phyloP scores from a whole-genome alignment of 2,329 filamentous ascomycete genomes.

The Sarocladiaceae sp. region DNA sequence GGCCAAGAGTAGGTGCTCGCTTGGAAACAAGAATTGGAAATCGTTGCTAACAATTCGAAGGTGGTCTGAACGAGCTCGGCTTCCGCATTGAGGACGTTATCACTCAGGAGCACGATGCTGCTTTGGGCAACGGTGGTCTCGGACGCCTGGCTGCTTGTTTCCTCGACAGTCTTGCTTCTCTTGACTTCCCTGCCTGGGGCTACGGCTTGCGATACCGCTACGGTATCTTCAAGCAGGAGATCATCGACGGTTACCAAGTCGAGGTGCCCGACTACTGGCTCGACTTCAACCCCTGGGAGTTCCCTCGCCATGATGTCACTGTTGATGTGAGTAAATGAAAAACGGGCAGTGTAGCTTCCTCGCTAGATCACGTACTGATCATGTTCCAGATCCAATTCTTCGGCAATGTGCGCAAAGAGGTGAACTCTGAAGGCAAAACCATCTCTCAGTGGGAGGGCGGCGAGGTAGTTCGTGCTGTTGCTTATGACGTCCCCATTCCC shows the following conservation, averaged over 20 bases:
- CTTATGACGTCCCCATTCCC: conserved; percentile 89
- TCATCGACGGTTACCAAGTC: conserved; percentile 95
- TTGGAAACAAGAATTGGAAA: no score
- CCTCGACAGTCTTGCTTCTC: conserved; percentile 88
- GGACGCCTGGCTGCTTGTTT: conserved; percentile 95
- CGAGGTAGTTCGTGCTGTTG: conserved; percentile 86
- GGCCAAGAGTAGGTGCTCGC: conserved; percentile 62
- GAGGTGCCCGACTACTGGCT: conserved; percentile 99
- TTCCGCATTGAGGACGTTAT: conserved; percentile 98
- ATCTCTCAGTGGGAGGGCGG: conserved; percentile 83
- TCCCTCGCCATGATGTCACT: conserved; percentile 89
- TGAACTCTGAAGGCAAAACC: conserved; percentile 72
- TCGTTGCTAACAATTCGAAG: no score
- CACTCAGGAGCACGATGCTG: conserved; percentile 90
- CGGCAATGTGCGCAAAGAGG: conserved; percentile 72
- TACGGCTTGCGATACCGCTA: conserved; percentile 95
- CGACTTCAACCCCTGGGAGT: conserved; percentile 99
- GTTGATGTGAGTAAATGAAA: conserved; percentile 61
- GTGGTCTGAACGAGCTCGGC: conserved; percentile 81
- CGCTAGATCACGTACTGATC: background rate
- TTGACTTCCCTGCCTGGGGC: conserved; percentile 96
- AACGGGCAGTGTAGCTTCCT: no score
- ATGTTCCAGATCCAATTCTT: conserved; percentile 77
- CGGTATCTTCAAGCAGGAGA: conserved; percentile 99
- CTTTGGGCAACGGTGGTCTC: conserved; percentile 91